These are phyloP conservation scores for Venturia nashicola DNA, from an alignment of 2,329 filamentous ascomycete species.

Conservation along the genomic window DNA sequence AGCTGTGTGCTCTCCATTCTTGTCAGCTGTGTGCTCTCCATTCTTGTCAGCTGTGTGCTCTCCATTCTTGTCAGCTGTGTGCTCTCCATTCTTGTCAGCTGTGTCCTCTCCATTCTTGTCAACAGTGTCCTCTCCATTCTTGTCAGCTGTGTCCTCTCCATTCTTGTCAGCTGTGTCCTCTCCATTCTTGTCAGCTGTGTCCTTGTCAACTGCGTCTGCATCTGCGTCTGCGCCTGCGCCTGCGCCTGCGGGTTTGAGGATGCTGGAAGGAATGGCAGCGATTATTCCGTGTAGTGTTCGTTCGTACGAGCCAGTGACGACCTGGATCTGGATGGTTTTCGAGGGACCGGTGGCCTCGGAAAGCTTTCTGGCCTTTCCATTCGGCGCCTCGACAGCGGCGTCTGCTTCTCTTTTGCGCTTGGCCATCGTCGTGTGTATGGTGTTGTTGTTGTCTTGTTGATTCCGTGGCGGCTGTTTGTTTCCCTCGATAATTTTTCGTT, in stretches of 20 bases:
- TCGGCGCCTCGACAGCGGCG: slow-evolving; percentile 5
- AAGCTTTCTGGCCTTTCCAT: slow-evolving; percentile 6
- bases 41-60: no score
- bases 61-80: no score
- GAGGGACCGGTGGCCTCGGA: slow-evolving; percentile 5
- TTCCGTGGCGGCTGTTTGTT: slow-evolving; percentile 3
- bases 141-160: neutral
- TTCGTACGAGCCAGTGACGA: slow-evolving; percentile 90
- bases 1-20: no score
- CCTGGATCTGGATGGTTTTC: slow-evolving; percentile 53
- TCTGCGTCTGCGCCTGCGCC: slow-evolving; percentile 11
- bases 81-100: no score
- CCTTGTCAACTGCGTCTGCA: slow-evolving; percentile 8
- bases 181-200: no score
- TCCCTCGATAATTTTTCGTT: neutral
- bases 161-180: no score
- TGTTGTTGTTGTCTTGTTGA: neutral
- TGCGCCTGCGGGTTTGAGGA: slow-evolving; percentile 14
- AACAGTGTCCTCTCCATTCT: slow-evolving; percentile 9
- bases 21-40: no score
- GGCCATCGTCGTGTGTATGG: slow-evolving; percentile 11
- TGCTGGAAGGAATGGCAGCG: slow-evolving; percentile 47
- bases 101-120: no score
- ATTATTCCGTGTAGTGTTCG: slow-evolving; percentile 82
- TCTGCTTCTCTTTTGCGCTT: slow-evolving; percentile 15